phyloP scores from a whole-genome alignment of 2,329 filamentous ascomycete genomes.

The Verticillium isaacii region DNA sequence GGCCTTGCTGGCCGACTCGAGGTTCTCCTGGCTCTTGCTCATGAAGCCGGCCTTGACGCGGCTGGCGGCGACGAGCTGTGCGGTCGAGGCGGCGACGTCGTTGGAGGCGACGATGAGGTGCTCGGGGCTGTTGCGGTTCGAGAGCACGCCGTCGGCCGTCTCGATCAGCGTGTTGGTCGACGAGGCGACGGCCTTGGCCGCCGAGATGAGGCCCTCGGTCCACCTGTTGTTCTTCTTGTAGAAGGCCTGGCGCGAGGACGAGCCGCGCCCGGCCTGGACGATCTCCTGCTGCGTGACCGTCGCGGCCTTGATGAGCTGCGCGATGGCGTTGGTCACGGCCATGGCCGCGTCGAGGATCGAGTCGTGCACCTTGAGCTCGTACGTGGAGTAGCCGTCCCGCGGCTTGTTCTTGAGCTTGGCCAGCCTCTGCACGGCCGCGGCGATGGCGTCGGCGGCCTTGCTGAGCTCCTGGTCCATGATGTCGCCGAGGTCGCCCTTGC shows the following conservation, averaged over 20 bases:
- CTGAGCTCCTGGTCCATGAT: slow-evolving; percentile 86
- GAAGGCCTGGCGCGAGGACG: slow-evolving; percentile 83
- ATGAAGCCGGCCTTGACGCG: slow-evolving; percentile 97
- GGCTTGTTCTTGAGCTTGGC: slow-evolving; percentile 94
- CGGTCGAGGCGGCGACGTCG: slow-evolving; percentile 91
- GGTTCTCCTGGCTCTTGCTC: slow-evolving; percentile 89
- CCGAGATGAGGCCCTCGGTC: slow-evolving; percentile 96
- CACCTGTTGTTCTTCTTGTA: slow-evolving; percentile 99
- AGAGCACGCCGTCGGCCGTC: slow-evolving; percentile 93
- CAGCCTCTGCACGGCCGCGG: slow-evolving; percentile 82
- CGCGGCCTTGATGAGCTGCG: slow-evolving; percentile 89
- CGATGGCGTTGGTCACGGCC: slow-evolving; percentile 90
- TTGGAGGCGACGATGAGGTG: slow-evolving; percentile 98
- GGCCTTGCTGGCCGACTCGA: slow-evolving; percentile 88
- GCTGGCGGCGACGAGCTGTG: slow-evolving; percentile 91
- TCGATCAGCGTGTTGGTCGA: slow-evolving; percentile 97
- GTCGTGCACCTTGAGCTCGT: slow-evolving; percentile 94
- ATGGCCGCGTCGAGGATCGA: slow-evolving; percentile 89
- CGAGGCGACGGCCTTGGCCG: slow-evolving; percentile 89
- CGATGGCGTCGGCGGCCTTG: slow-evolving; percentile 93
- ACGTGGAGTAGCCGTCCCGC: slow-evolving; percentile 91
- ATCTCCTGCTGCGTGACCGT: slow-evolving; percentile 94
- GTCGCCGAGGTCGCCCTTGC: slow-evolving; percentile 84
- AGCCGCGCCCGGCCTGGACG: slow-evolving; percentile 85
- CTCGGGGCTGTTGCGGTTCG: slow-evolving; percentile 86